These are phyloP conservation scores for Globisporangium cylindrosporum DNA, from an alignment of 352 stramenopile genomes.

Conservation along the genomic window DNA sequence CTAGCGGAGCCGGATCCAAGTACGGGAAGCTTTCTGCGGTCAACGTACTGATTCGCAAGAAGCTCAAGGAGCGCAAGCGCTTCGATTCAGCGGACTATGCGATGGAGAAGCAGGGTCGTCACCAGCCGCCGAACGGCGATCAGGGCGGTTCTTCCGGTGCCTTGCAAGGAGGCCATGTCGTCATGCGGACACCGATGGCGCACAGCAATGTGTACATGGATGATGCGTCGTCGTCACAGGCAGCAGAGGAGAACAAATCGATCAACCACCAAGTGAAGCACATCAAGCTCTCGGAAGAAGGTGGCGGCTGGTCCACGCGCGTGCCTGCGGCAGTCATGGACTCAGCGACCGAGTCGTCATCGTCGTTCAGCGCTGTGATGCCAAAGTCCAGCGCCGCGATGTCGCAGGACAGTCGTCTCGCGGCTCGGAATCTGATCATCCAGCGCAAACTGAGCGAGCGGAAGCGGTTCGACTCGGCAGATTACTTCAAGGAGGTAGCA, in stretches of 20 bases:
- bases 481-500: conserved; percentile 66
- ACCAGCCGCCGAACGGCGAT: conserved; percentile 9
- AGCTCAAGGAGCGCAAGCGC: conserved; percentile 77
- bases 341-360: background rate
- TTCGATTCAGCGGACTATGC: conserved; percentile 83
- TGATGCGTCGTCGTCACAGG: background rate
- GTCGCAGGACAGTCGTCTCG: conserved; percentile 36
- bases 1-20: conserved; percentile 24
- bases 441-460: conserved; percentile 65
- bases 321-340: conserved; percentile 2
- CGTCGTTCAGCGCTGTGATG: conserved; percentile 14
- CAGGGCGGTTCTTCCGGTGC: conserved; percentile 21
- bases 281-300: conserved; percentile 63
- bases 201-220: background rate
- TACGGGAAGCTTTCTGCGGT: conserved; percentile 64
- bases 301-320: conserved; percentile 24
- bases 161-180: conserved; percentile 19
- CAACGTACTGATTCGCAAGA: conserved; percentile 76
- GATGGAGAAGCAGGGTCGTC: conserved; percentile 56
- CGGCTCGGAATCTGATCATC: conserved; percentile 58
- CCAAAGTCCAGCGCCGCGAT: conserved; percentile 19
- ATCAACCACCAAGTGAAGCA: conserved; percentile 75
- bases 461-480: conserved; percentile 76
- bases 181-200: conserved; percentile 22
- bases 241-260: conserved; percentile 19